phyloP scores from a whole-genome alignment of 768 basidiomycete genomes.

The Podaxis mareebaensis region DNA sequence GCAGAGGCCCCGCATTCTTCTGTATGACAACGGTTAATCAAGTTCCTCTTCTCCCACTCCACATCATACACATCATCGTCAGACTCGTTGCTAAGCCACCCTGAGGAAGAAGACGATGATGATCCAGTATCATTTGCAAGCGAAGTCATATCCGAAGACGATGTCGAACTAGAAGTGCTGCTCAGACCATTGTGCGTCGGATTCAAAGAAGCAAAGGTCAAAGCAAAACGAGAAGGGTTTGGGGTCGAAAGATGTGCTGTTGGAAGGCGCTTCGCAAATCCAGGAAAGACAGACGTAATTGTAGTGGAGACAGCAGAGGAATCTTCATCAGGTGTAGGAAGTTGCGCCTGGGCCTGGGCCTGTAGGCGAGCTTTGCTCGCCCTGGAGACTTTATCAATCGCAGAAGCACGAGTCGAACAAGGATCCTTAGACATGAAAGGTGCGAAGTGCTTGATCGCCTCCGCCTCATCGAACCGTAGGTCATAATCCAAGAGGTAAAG shows the following conservation, averaged over 20 bases:
- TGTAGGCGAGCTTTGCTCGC: conserved; percentile 52
- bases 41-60: conserved; percentile 36
- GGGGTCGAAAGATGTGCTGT: conserved; percentile 37
- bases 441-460: conserved; percentile 70
- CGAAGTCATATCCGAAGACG: conserved; percentile 58
- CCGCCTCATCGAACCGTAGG: conserved; percentile 84
- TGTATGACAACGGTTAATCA: conserved; percentile 20
- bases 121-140: conserved; percentile 65
- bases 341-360: conserved; percentile 21
- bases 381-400: conserved; percentile 52
- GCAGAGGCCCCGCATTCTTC: conserved; percentile 24
- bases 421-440: conserved; percentile 52
- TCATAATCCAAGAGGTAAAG: conserved; percentile 91
- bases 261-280: conserved; percentile 59
- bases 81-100: conserved; percentile 51
- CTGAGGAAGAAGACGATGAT: conserved; percentile 55
- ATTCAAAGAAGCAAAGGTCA: conserved; percentile 19
- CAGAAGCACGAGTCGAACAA: conserved; percentile 46
- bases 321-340: conserved; percentile 16
- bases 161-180: conserved; percentile 16
- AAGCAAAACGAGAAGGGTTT: conserved; percentile 29
- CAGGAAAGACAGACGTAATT: conserved; percentile 56
- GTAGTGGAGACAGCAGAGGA: conserved; percentile 19
- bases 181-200: conserved; percentile 13
- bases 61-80: conserved; percentile 55